phyloP scores from a whole-genome alignment of 2,329 filamentous ascomycete species.

The Fusarium sp. region DNA sequence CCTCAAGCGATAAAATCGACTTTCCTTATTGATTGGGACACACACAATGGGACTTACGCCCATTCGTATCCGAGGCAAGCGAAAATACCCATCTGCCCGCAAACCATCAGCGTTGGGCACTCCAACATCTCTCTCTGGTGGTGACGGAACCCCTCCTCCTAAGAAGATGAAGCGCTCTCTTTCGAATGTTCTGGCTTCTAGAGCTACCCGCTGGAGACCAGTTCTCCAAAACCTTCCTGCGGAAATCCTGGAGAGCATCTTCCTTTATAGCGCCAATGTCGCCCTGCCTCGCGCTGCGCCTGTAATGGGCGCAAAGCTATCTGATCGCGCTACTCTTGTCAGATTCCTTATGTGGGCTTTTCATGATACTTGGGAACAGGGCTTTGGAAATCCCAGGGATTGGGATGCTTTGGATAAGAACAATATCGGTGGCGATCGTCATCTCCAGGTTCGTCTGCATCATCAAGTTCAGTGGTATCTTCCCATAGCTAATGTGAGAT shows the following conservation, averaged over 20 bases:
- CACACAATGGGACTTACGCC: slow-evolving; percentile 63
- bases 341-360: slow-evolving; percentile 56
- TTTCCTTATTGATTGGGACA: background rate
- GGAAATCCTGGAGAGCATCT: slow-evolving; percentile 67
- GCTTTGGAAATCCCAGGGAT: slow-evolving; percentile 51
- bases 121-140: background rate
- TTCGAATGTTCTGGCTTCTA: slow-evolving; percentile 49
- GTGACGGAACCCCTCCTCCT: slow-evolving; percentile 11
- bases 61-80: slow-evolving; percentile 63
- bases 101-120: slow-evolving; percentile 20
- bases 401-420: slow-evolving; percentile 9
- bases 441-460: slow-evolving; percentile 59
- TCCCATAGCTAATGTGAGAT: slow-evolving; percentile 14
- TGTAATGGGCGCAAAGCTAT: slow-evolving; percentile 62
- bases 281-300: slow-evolving; percentile 61
- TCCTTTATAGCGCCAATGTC: slow-evolving; percentile 64
- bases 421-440: slow-evolving; percentile 54
- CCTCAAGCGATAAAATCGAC: background rate
- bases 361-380: slow-evolving; percentile 56
- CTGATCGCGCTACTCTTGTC: slow-evolving; percentile 55
- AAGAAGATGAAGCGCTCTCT: slow-evolving; percentile 51
- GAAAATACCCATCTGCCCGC: slow-evolving; percentile 55
- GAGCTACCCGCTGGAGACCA: slow-evolving; percentile 45
- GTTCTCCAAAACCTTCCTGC: slow-evolving; percentile 59
- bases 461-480: background rate